Evolutionary conservation across 2,329 filamentous ascomycete species (phyloP), one percentile per base, ranked within the genome.

Genomic region (Eurotiales sp.): DNA sequence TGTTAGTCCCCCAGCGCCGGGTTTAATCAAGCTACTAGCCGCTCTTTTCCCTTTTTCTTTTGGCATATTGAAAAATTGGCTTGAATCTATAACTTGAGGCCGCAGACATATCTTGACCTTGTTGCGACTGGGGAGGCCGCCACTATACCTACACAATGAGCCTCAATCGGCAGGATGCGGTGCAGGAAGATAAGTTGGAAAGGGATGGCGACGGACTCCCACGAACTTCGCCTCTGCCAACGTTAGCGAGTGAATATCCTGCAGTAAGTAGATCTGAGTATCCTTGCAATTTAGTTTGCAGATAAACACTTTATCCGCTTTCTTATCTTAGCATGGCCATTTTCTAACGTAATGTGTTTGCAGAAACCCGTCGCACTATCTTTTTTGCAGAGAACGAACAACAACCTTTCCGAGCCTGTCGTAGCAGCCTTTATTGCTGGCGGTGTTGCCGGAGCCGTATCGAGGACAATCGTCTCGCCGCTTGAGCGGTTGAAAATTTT

Each of bases 401-500:
- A 64, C n/a, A 69, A 63, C 34, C 45, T 96, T 56, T 86, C 90
- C 8, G 87, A 95, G 57, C 91, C 92, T 3, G 85, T 96, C 34
- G 75, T 90, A 29, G 92, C 93, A 37, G 91, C 93, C 29, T 99
- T 99, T 65, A 87, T 95, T 63, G 93, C 90, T 25, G 93, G 93
- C 55, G 93, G 93, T 59, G 84, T 96, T 19, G 93, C 93, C 14
- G 93, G 93, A 53, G 93, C 93, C 39, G 92, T 99, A n/a, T 97
- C 93, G 27, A 84, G 93, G 66, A 99, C 93, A 21, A 92, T 97
- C 43, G 93, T 99, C 4, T 97, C 92, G 14, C 93, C 93, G 3
- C 83, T 99, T 32, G 93, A 99, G 72, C 84, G 93, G 57, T 79
- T 99, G 53, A 97, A 99, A 76, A 99, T 99, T 61, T 78, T 99